phyloP scores from a whole-genome alignment of 2,329 filamentous ascomycete genomes.

The Rutstroemia sydowiana region DNA sequence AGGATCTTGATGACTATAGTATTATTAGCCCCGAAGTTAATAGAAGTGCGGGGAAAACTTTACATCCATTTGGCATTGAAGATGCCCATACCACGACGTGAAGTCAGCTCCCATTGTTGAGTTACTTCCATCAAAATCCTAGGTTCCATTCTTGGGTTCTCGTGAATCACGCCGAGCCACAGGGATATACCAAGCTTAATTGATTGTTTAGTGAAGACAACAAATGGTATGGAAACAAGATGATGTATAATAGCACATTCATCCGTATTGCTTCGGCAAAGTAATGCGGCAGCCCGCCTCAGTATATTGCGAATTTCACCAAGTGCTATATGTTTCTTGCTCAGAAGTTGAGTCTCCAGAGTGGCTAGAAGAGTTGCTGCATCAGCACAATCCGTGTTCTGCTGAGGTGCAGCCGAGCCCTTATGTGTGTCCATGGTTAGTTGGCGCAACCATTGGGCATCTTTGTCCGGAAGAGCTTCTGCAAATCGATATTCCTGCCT shows the following conservation, averaged over 20 bases:
- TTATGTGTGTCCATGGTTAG: conserved; percentile 48
- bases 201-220: conserved; percentile 86
- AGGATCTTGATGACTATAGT: conserved; percentile 63
- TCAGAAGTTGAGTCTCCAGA: conserved; percentile 63
- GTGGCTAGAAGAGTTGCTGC: conserved; percentile 61
- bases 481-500: conserved; percentile 92
- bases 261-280: conserved; percentile 70
- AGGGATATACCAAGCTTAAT: conserved; percentile 93
- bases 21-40: conserved; percentile 27
- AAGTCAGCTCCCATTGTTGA: conserved; percentile 82
- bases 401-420: conserved; percentile 34
- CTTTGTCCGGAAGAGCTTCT: conserved; percentile 64
- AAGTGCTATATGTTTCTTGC: conserved; percentile 62
- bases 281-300: conserved; percentile 73
- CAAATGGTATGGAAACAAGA: conserved; percentile 87
- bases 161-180: conserved; percentile 95
- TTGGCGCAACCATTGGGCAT: conserved; percentile 56
- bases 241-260: conserved; percentile 77
- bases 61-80: conserved; percentile 67
- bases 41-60: conserved; percentile 25
- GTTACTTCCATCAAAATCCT: conserved; percentile 80
- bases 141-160: conserved; percentile 83
- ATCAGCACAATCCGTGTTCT: conserved; percentile 48
- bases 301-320: conserved; percentile 74
- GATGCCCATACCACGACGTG: conserved; percentile 69